Evolutionary conservation across 1,284 basidiomycete genomes (phyloP).

Genomic region (Blastosporella zonata): DNA sequence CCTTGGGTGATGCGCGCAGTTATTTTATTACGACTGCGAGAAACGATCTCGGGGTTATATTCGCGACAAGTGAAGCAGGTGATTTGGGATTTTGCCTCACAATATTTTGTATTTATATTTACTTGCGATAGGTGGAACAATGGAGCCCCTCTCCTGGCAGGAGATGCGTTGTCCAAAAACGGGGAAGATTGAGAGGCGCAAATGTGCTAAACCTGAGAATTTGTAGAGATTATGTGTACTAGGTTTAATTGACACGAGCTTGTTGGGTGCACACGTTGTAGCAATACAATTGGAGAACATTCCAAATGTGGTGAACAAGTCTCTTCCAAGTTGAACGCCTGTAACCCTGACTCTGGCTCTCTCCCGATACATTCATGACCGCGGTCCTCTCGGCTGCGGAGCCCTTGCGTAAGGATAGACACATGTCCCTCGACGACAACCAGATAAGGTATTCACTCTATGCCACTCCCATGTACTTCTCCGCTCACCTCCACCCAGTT

Average conservation of each 20-base stretch:
- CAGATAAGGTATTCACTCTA: conserved; percentile 47
- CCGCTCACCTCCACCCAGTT: conserved; percentile 34
- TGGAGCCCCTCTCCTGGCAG: conserved; percentile 87
- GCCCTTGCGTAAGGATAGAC: conserved; percentile 53
- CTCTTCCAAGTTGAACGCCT: conserved; percentile 10
- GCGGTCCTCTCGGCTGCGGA: conserved; percentile 61
- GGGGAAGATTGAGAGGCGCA: conserved; percentile 78
- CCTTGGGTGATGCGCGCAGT: conserved; percentile 87
- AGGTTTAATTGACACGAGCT: background rate
- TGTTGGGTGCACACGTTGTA: conserved; percentile 2
- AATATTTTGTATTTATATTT: conserved; percentile 10
- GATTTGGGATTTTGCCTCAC: conserved; percentile 7
- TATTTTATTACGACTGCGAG: conserved; percentile 95
- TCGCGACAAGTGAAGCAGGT: conserved; percentile 82
- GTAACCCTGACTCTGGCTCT: conserved; percentile 24
- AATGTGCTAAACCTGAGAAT: conserved; percentile 85
- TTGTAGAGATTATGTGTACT: conserved; percentile 30
- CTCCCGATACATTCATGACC: conserved; percentile 45
- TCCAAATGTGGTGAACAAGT: conserved; percentile 21
- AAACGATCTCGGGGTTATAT: conserved; percentile 92
- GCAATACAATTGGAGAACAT: conserved; percentile 9
- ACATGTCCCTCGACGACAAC: conserved; percentile 62
- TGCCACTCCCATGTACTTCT: conserved; percentile 15
- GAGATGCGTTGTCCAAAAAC: conserved; percentile 89
- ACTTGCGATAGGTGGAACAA: conserved; percentile 57